These are phyloP conservation scores for Panicum miliaceum DNA, from an alignment of 176 grass and related monocot species.

Conservation along the genomic window DNA sequence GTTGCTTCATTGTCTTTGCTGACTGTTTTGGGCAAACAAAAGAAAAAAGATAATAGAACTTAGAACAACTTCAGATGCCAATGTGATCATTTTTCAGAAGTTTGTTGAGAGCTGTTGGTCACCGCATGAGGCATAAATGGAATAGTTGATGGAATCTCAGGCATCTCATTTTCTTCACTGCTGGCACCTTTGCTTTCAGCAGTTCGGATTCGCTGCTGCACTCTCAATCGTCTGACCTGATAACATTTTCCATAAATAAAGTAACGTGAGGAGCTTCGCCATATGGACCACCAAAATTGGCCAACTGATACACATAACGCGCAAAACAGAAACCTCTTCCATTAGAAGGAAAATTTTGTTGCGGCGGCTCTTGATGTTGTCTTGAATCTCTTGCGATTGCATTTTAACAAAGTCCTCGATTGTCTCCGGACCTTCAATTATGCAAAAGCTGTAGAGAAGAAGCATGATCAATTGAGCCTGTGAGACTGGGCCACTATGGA, in stretches of 20 bases:
- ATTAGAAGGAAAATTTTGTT: constrained; percentile 95
- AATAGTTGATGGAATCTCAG: constrained; percentile 86
- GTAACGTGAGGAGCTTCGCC: not conserved
- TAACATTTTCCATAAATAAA: constrained; percentile 8
- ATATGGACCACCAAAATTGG: not conserved
- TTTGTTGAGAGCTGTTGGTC: constrained; percentile 27
- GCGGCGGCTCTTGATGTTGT: constrained; percentile 80
- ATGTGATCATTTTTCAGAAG: constrained; percentile 27
- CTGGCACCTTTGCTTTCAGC: constrained; percentile 59
- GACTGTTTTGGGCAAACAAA: constrained; percentile 59
- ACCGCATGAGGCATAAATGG: constrained; percentile 93
- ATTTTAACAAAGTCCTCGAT: constrained; percentile 80
- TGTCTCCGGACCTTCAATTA: constrained; percentile 95
- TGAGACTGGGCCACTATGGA: not conserved
- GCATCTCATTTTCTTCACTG: constrained; percentile 91
- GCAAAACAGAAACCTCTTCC: constrained; percentile 78
- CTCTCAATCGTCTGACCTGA: constrained; percentile 81
- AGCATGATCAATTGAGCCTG: constrained; percentile 15
- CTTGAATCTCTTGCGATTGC: constrained; percentile 80
- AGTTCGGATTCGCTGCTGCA: constrained; percentile 79
- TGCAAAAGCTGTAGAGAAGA: constrained; percentile 71
- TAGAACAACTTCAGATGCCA: not conserved
- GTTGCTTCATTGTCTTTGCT: constrained; percentile 92
- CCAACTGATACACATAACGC: not conserved
- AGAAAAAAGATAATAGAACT: constrained; percentile 5